Conservation (phyloP, 2,329 filamentous ascomycete species). For the Onygenales sp. region DNA sequence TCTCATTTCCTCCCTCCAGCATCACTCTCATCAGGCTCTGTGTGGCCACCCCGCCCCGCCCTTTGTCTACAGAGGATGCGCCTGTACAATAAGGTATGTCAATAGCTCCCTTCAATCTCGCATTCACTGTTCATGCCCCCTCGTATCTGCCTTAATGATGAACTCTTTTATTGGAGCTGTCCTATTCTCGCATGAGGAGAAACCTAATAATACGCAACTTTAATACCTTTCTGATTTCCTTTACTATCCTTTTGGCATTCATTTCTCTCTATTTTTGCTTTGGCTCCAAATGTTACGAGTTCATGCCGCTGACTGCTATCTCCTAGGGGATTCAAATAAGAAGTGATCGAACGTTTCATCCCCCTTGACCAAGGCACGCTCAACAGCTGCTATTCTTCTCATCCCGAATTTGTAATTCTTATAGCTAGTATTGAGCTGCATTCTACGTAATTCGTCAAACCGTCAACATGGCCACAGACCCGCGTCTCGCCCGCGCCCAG, state of each 20-base stretch:
- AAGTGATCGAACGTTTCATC: not conserved
- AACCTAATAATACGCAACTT: constrained; percentile 14
- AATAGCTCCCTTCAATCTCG: not conserved
- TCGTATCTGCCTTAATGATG: constrained; percentile 13
- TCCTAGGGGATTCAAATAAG: not conserved
- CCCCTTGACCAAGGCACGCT: constrained; percentile 2
- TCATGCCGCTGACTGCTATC: not conserved
- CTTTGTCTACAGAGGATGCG: not conserved
- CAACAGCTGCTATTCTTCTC: not conserved
- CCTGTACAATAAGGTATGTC: not conserved
- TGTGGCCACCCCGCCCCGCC: not conserved
- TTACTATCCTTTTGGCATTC: not conserved
- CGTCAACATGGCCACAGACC: constrained; percentile 40
- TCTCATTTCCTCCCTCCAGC: not conserved
- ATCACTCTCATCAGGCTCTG: not conserved
- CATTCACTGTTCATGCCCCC: not conserved
- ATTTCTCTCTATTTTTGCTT: not conserved
- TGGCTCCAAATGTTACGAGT: not conserved
- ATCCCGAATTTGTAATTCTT: not conserved
- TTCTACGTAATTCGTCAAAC: not conserved
- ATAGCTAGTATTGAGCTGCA: not conserved
- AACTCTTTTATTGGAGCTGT: constrained; percentile 24
- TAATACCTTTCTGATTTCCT: constrained; percentile 11
- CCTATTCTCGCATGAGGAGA: constrained; percentile 19
- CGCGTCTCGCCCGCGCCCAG: constrained; percentile 40